Percentiles rank a stretch among this genome's conserved stretches.
Conservation (phyloP, 192 early-diverging fungal species). For the Umbelopsis sp. region DNA sequence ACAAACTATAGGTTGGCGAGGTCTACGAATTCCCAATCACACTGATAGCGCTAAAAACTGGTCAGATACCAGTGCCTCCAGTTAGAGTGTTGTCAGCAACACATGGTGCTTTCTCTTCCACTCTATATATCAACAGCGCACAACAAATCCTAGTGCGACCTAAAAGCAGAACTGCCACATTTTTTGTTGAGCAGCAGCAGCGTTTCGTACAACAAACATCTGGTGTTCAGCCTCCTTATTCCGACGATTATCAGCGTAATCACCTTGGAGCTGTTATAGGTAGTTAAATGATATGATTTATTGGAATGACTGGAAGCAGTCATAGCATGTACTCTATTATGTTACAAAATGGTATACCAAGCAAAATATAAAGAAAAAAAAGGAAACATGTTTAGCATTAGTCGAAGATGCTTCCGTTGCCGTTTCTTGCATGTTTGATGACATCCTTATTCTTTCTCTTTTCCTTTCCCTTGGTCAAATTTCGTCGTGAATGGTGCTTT, state of each 20-base stretch:
- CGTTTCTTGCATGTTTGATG: conserved; percentile 31
- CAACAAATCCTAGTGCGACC: conserved; percentile 62
- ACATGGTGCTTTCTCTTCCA: conserved; percentile 48
- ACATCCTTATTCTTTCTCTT: conserved; percentile 49
- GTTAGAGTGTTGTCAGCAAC: conserved; percentile 47
- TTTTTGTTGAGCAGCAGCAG: conserved; percentile 63
- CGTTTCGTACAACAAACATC: conserved; percentile 33
- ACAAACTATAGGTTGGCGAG: conserved; percentile 53
- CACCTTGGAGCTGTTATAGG: not conserved
- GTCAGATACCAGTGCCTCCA: conserved; percentile 55
- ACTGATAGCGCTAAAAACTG: conserved; percentile 62
- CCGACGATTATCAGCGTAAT: not conserved
- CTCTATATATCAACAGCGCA: conserved; percentile 59
- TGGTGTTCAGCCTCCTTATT: not conserved
- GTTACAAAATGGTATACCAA: conserved; percentile 22
- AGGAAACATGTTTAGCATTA: not conserved
- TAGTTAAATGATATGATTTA: not conserved
- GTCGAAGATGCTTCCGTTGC: conserved; percentile 40
- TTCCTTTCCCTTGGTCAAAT: conserved; percentile 55
- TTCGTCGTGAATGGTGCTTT: conserved; percentile 41
- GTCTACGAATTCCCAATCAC: conserved; percentile 50
- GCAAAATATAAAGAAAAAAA: conserved; percentile 4
- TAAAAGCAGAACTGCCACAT: conserved; percentile 57
- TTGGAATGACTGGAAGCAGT: not conserved
- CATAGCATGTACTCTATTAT: conserved; percentile 21